Evolutionary conservation across 2,329 filamentous ascomycete genomes (phyloP), one percentile per base, ranked within the genome.

Genomic region (Phialocephala sp.): DNA sequence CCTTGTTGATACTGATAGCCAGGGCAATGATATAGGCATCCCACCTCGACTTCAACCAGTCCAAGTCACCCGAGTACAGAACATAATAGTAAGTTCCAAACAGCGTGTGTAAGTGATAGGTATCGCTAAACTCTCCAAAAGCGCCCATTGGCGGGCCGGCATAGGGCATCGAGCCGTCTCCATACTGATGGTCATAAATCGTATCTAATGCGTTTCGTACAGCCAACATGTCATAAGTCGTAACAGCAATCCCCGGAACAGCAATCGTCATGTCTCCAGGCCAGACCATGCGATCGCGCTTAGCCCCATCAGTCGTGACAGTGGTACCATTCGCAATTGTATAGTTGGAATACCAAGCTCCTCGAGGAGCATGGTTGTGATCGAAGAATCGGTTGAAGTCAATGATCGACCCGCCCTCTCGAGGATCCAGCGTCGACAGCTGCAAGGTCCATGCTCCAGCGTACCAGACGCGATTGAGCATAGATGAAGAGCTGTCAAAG

Each of bases 231-330:
- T 87, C 84, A 39, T 83, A 82, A 0, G 85, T 87, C 3, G 83
- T 84, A 3, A 87, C 82, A 11, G 84, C 82, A 20, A 86, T 81
- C 79, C 83, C 71, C 82, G 83, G 72, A 4, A 85, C 79, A 4
- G 85, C 82, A 67, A 87, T 85, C 3, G 81, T 81, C 82, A 89
- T 87, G 70, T 89, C 87, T 1, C 87, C 86, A 15, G 86, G 84
- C 85, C 86, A 89, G 1, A 89, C 83, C 59, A 86, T 78, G 2
- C 84, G 80, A 71, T 88, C 86, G 22, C 85, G 80, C 73, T 88
- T 88, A 0, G 85, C 84, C 24, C 86, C 86, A 72, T 88, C 85
- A 0, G 72, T 74, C 45, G 73, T 77, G 8, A 74, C 73, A 4
- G 70, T 63, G n/a, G 67, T 72, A 8, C 74, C 74, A 65, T 73